Evolutionary conservation across 1,139 yeast species (phyloP).

Genomic region (Debaryomyces psychrophilus): DNA sequence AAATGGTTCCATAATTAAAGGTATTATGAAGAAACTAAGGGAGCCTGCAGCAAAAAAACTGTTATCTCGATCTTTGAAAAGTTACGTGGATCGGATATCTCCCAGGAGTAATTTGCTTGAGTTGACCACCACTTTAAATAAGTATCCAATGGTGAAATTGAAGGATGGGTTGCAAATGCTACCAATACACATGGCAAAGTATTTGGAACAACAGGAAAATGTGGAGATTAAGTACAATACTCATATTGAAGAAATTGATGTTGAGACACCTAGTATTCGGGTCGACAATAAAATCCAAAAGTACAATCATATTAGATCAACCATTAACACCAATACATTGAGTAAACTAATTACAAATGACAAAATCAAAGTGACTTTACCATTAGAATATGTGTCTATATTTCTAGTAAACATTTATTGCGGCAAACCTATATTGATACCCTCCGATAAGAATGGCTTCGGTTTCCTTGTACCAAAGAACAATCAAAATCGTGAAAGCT

Average conservation of each 20-base stretch:
- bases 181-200: slow-evolving; percentile 43
- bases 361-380: slow-evolving; percentile 23
- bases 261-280: slow-evolving; percentile 9
- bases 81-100: slow-evolving; percentile 39
- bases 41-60: slow-evolving; percentile 11
- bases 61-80: slow-evolving; percentile 22
- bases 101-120: slow-evolving; percentile 40
- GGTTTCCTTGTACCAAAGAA: slow-evolving; percentile 81
- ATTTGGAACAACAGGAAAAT: slow-evolving; percentile 40
- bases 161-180: slow-evolving; percentile 57
- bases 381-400: slow-evolving; percentile 55
- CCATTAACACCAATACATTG: slow-evolving; percentile 48
- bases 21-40: slow-evolving; percentile 22
- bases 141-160: slow-evolving; percentile 56
- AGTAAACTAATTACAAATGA: slow-evolving; percentile 22
- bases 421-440: slow-evolving; percentile 35
- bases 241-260: slow-evolving; percentile 25
- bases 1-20: slow-evolving; percentile 59
- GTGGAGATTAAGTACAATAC: slow-evolving; percentile 39
- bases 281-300: slow-evolving; percentile 13
- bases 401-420: slow-evolving; percentile 62
- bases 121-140: slow-evolving; percentile 40
- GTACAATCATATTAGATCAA: slow-evolving; percentile 60
- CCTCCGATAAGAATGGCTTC: slow-evolving; percentile 63
- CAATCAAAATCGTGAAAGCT: slow-evolving; percentile 56